Percentiles rank a stretch among this genome's conserved stretches.
phyloP scores from a whole-genome alignment of 2,329 filamentous ascomycete genomes.

The Capronia americana region DNA sequence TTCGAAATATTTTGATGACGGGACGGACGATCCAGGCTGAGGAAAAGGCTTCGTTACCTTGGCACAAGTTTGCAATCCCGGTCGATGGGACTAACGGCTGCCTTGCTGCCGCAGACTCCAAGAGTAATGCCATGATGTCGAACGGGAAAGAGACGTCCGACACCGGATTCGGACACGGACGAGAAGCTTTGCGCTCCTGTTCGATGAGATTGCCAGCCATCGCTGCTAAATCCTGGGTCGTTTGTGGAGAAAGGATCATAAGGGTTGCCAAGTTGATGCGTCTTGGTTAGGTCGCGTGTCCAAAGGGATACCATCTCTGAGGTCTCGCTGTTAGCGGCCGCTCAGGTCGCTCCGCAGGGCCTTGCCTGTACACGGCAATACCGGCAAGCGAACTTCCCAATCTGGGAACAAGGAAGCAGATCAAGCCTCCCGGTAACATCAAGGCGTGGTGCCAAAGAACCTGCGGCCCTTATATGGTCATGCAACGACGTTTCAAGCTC shows the following conservation, averaged over 20 bases:
- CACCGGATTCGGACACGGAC: neutral
- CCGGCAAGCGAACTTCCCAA: neutral
- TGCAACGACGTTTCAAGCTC: neutral
- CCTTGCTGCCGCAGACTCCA: neutral
- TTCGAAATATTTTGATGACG: constrained; percentile 17
- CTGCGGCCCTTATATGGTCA: neutral
- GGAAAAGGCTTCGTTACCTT: neutral
- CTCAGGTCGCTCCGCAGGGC: too few relatives aligned
- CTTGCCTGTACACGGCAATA: neutral
- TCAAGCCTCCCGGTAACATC: neutral
- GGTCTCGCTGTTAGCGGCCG: too few relatives aligned
- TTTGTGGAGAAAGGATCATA: neutral
- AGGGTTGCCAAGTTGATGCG: too few relatives aligned
- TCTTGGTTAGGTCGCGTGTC: too few relatives aligned
- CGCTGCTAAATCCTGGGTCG: too few relatives aligned
- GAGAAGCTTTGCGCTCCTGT: neutral
- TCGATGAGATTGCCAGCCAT: neutral
- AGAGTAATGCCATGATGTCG: too few relatives aligned
- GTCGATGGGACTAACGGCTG: neutral
- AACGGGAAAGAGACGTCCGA: neutral
- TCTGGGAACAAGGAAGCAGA: neutral
- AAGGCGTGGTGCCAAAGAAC: neutral
- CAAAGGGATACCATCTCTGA: too few relatives aligned
- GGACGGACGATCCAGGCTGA: constrained; percentile 18
- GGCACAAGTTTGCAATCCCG: neutral